Evolutionary conservation across 2,329 filamentous ascomycete species (phyloP).

Genomic region (Phoma herbarum): DNA sequence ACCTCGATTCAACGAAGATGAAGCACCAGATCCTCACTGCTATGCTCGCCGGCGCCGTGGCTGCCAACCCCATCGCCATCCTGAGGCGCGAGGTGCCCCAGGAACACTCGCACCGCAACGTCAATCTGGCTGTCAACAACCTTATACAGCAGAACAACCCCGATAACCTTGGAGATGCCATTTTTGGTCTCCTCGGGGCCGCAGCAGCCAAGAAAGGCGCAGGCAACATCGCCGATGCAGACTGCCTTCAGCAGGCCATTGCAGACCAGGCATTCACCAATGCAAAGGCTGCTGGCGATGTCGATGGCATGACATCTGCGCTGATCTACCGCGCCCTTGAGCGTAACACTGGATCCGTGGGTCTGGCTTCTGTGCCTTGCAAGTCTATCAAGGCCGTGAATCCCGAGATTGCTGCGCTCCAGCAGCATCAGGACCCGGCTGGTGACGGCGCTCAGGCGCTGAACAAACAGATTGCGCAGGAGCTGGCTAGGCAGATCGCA

Average conservation of each 20-base stretch:
- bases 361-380: slow-evolving; percentile 66
- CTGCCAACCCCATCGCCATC: slow-evolving; percentile 37
- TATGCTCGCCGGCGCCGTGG: slow-evolving; percentile 41
- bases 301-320: slow-evolving; percentile 63
- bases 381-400: slow-evolving; percentile 65
- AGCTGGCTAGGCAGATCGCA: slow-evolving; percentile 67
- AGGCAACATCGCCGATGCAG: slow-evolving; percentile 60
- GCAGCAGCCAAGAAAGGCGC: slow-evolving; percentile 59
- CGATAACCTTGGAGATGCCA: slow-evolving; percentile 57
- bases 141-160: slow-evolving; percentile 60
- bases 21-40: slow-evolving; percentile 46
- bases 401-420: slow-evolving; percentile 70
- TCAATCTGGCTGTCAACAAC: slow-evolving; percentile 57
- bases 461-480: slow-evolving; percentile 70
- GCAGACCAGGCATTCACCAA: slow-evolving; percentile 70
- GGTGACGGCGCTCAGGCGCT: slow-evolving; percentile 62
- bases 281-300: slow-evolving; percentile 62
- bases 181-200: slow-evolving; percentile 64
- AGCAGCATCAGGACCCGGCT: slow-evolving; percentile 74
- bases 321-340: slow-evolving; percentile 65
- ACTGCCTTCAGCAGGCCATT: slow-evolving; percentile 67
- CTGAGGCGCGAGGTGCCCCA: slow-evolving; percentile 63
- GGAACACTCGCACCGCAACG: slow-evolving; percentile 64
- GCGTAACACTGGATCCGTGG: slow-evolving; percentile 68
- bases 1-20: slow-evolving; percentile 31